Base-by-base conservation (phyloP, 805 yeast genomes). In the Starmerella asiatica region DNA sequence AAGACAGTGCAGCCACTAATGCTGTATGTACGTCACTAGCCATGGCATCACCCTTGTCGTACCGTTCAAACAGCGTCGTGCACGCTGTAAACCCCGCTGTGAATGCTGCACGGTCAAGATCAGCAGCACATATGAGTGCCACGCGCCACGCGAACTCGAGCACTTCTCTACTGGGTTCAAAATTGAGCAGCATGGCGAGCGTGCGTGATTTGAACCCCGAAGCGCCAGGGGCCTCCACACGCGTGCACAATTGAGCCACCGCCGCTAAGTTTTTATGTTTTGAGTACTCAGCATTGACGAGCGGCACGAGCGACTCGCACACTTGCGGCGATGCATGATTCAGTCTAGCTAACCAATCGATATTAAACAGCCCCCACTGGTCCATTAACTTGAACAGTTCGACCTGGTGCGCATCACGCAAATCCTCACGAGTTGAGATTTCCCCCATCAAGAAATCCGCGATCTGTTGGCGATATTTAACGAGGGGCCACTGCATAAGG, bases 191-290 rank as follows among this genome's bases (percentile, higher is more conserved):
- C 6, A 34, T 8, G 0, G 26, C 21, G 7, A 42, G 21, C 3
- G 17, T 32, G 12, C 38, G 39, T 15, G 19, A 23, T 20, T 44
- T 44, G 34, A 32, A 42, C 4, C 31, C 32, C 8, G 23, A 6
- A 12, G 42, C 48, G 4, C 48, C 48, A 1, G 48, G 48, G 1
- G 31, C 45, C 3, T 23, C 34, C 7, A 37, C 15, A 9, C 48
- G 39, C 2, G 29, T 18, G 2, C 35, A 26, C 12, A 44, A 17
- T 12, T 30, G 28, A 23, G 28, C 15, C 4, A 30, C 14, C 2
- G 31, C n/a, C 3, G n/a, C 24, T 9, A 11, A 15, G 14, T 33
- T 32, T 2, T 15, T 15, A 11, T 27, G 2, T 12, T n/a, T 21
- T 12, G 8, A 5, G 29, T 21, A 33, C 9, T 24, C 21, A 7